Percentiles rank a stretch among this genome's conserved stretches.
phyloP scores from a whole-genome alignment of 129 eudicot species.

The Flaveria bidentis region DNA sequence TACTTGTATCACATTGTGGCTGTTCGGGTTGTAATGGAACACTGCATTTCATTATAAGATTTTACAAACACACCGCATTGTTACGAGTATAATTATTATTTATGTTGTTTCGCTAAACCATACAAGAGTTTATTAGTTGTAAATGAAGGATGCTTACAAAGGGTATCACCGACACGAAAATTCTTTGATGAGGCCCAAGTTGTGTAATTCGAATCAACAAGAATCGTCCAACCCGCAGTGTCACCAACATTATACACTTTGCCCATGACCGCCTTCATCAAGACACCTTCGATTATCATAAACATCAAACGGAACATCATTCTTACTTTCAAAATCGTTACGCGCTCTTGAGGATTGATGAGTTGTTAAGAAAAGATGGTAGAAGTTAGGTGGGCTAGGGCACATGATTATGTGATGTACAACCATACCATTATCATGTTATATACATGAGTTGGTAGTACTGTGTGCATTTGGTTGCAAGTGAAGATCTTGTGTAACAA shows the following conservation, averaged over 20 bases:
- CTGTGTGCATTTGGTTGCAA: constrained; percentile 41
- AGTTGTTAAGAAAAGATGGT: not conserved
- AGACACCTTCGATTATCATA: constrained; percentile 7
- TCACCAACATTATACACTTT: constrained; percentile 58
- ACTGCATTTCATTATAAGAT: constrained; percentile 5
- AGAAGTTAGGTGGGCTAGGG: constrained; percentile 16
- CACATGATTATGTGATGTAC: constrained; percentile 23
- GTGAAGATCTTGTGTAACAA: constrained; percentile 32
- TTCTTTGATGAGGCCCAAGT: constrained; percentile 51
- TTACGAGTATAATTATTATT: not conserved
- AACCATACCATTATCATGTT: constrained; percentile 21
- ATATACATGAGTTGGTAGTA: constrained; percentile 33
- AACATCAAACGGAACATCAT: constrained; percentile 22
- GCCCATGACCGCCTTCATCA: constrained; percentile 28
- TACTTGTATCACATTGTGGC: constrained; percentile 52
- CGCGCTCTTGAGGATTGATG: not conserved
- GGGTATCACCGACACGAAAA: constrained; percentile 56
- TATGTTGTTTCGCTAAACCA: too few species aligned
- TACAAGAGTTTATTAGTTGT: too few species aligned
- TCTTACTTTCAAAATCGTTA: constrained; percentile 5
- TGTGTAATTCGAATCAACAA: constrained; percentile 32
- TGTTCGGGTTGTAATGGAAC: constrained; percentile 38
- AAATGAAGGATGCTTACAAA: constrained; percentile 35
- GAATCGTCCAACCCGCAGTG: constrained; percentile 57
- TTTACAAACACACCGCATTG: not conserved